Evolutionary conservation across 208 protist genomes (phyloP).

Genomic region (Leptomonas pyrrhocoris): DNA sequence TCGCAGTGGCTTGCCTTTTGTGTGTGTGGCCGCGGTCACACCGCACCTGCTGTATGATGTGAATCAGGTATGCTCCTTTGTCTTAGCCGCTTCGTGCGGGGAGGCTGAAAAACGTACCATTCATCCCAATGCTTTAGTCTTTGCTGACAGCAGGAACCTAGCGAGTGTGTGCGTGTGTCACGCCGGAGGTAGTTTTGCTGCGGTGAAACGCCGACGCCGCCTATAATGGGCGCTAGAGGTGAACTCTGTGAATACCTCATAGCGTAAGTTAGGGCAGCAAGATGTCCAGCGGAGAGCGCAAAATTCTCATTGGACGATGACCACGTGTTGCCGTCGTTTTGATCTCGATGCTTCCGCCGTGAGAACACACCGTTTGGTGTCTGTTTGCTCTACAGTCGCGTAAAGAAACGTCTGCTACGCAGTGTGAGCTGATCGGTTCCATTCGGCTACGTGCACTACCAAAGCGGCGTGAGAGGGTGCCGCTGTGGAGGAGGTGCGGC

Average conservation of each 20-base stretch:
- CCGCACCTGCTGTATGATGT: conserved; percentile 23
- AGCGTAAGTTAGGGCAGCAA: conserved; percentile 22
- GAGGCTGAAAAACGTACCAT: conserved; percentile 31
- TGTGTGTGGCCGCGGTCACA: not conserved
- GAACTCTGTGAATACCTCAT: conserved; percentile 17
- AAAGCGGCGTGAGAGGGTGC: conserved; percentile 22
- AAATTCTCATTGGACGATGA: too few species aligned
- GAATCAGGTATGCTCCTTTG: conserved; percentile 40
- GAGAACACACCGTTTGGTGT: too few species aligned
- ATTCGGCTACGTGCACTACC: conserved; percentile 36
- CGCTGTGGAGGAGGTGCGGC: not conserved
- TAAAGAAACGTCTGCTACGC: conserved; percentile 28
- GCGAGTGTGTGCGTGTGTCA: too few species aligned
- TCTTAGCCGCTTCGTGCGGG: conserved; percentile 19
- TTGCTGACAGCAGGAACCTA: conserved; percentile 1
- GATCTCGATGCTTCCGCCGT: too few species aligned
- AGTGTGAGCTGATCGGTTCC: conserved; percentile 27
- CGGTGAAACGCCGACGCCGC: too few species aligned
- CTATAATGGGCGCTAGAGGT: conserved; percentile 21
- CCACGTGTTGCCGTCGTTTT: too few species aligned
- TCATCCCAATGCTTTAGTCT: conserved; percentile 37
- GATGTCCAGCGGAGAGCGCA: not conserved
- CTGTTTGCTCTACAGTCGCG: too few species aligned
- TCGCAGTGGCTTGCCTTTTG: not conserved
- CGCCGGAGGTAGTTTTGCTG: too few species aligned